Evolutionary conservation across 2,329 filamentous ascomycete genomes (phyloP), one percentile per base, ranked within the genome.

Genomic region (Trichoderma citrinoviride): DNA sequence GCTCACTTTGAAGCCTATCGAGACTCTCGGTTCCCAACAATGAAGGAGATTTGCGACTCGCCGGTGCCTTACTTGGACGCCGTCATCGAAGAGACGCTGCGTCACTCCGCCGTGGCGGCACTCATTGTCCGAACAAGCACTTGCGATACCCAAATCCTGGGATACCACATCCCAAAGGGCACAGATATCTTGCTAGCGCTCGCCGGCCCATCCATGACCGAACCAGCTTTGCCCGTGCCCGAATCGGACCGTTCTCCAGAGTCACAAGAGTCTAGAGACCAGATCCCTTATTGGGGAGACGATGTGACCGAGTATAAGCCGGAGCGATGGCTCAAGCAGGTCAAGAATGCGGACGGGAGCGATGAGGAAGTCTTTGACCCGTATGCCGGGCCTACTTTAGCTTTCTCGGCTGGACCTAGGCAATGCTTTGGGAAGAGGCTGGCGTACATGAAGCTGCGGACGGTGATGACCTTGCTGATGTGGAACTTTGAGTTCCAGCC

Each of bases 341-440:
- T 68, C 3, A 40, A 55, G 23, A 46, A 49, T 64, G 58, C 43
- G 3, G 54, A 66, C 10, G 68, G 68, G 14, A 58, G 55, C 14
- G 33, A 49, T 14, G 58, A 47, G 65, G 68, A 47, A 29, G 69
- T 70, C 17, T 78, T 76, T 44, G 73, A 76, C 49, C 61, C 72
- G 1, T 65, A 70, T 52, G 75, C 77, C 0, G 78, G 77, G 0
- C 78, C 77, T 0, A 71, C 65, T 14, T 67, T 79, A 25, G 69
- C 74, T 0, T 81, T 80, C 67, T 75, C 77, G 0, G 50, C 72
- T 6, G 79, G 79, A 0, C 71, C 74, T 3, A 68, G 79, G 2
- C 74, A 74, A 1, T 81, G 79, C 61, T 80, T 75, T 54, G 78
- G 79, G 0, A 73, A 72, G 61, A 74, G 69, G 67, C 65, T 80